These are phyloP conservation scores for Mortierella sp. DNA, from an alignment of 371 early-diverging fungal species.

Conservation along the genomic window DNA sequence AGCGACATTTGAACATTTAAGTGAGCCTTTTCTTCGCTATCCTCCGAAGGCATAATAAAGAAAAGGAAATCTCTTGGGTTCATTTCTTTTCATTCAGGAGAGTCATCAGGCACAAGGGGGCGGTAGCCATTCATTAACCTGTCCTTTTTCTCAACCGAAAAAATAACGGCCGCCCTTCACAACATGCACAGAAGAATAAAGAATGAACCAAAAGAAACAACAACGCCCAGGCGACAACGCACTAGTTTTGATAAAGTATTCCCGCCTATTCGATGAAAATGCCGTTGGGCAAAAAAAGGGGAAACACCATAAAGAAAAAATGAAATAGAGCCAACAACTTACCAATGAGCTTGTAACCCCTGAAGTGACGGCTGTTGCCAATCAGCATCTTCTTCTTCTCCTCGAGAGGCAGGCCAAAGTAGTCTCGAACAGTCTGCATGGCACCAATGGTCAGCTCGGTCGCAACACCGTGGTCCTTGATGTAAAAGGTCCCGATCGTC, in stretches of 20 bases:
- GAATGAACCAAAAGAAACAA: background rate
- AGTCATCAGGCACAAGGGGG: background rate
- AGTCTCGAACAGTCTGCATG: slow-evolving; percentile 56
- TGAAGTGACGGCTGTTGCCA: slow-evolving; percentile 71
- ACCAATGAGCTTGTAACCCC: slow-evolving; percentile 70
- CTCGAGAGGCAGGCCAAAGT: slow-evolving; percentile 69
- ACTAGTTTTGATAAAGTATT: no score
- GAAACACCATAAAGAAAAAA: background rate
- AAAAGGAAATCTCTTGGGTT: background rate
- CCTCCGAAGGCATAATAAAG: background rate
- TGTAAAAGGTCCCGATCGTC: slow-evolving; percentile 73
- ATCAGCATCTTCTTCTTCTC: slow-evolving; percentile 70
- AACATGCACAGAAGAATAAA: background rate
- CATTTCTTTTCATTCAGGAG: background rate
- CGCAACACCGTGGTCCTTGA: slow-evolving; percentile 65
- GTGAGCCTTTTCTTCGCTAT: background rate
- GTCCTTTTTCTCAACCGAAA: background rate
- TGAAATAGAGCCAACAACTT: slow-evolving; percentile 33
- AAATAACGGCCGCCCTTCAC: background rate
- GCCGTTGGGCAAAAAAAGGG: background rate
- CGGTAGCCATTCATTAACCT: background rate
- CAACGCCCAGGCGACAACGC: no score
- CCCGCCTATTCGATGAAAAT: no score
- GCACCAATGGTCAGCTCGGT: slow-evolving; percentile 57
- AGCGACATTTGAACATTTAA: background rate